These are phyloP conservation scores for Cudoniella acicularis DNA, from an alignment of 495 filamentous ascomycete genomes.

Conservation along the genomic window DNA sequence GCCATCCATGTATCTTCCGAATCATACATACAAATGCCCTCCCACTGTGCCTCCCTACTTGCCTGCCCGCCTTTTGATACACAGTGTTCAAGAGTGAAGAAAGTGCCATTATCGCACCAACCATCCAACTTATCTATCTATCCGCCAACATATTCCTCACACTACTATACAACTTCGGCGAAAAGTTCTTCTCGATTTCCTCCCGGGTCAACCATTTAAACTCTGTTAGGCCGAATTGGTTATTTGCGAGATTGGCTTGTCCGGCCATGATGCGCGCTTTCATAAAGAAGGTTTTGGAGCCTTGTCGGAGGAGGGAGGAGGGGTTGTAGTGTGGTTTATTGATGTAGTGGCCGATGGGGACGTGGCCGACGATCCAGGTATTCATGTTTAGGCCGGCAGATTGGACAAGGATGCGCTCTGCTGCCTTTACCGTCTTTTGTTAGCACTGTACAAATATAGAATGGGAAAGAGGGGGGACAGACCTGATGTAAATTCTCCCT, in stretches of 20 bases:
- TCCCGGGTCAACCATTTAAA: conserved; percentile 92
- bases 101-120: conserved; percentile 1
- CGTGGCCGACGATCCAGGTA: conserved; percentile 93
- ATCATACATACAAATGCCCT: neutral
- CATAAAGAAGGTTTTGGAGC: conserved; percentile 91
- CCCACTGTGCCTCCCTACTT: neutral
- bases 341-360: conserved; percentile 78
- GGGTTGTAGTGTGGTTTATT: conserved; percentile 37
- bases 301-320: conserved; percentile 27
- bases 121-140: conserved; percentile 11
- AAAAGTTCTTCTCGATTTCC: conserved; percentile 67
- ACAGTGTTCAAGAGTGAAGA: no score
- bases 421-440: conserved; percentile 53
- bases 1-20: no score
- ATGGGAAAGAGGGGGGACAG: conserved; percentile 29
- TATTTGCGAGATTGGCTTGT: conserved; percentile 76
- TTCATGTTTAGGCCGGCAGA: conserved; percentile 94
- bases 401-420: conserved; percentile 69
- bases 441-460: neutral
- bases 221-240: conserved; percentile 68
- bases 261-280: conserved; percentile 94
- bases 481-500: conserved; percentile 81
- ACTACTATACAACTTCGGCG: conserved; percentile 61
- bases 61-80: neutral
- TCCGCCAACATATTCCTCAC: conserved; percentile 75